Percentiles rank a stretch among this genome's conserved stretches.
These are phyloP conservation scores for Aspergillus ellipticus DNA, from an alignment of 495 filamentous ascomycete species.

Conservation along the genomic window DNA sequence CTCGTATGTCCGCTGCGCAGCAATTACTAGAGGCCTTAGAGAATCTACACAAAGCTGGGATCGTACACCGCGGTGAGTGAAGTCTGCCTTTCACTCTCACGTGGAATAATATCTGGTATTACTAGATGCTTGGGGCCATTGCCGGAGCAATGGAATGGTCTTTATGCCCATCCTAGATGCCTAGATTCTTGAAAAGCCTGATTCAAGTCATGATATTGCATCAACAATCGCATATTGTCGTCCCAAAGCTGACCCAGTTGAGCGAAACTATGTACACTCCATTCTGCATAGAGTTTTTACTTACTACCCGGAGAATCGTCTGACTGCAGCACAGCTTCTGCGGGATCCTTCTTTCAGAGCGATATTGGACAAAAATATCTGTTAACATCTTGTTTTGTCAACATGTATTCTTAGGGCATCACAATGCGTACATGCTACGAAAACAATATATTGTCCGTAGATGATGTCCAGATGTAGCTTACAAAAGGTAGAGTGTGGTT, in stretches of 20 bases:
- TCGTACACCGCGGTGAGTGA: conserved; percentile 26
- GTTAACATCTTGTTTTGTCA: too few species aligned
- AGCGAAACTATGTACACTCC: conserved; percentile 21
- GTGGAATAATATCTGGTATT: conserved; percentile 10
- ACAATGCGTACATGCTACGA: too few species aligned
- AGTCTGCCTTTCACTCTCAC: too few species aligned
- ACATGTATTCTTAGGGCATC: too few species aligned
- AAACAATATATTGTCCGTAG: too few species aligned
- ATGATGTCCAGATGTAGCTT: too few species aligned
- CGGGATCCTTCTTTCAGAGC: conserved; percentile 23
- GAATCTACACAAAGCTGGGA: conserved; percentile 23
- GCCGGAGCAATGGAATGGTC: conserved; percentile 18
- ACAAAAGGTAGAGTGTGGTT: too few species aligned
- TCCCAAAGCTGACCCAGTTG: conserved; percentile 17
- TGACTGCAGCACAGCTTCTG: conserved; percentile 24
- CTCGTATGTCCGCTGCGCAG: conserved; percentile 29
- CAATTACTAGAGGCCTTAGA: conserved; percentile 28
- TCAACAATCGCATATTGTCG: conserved; percentile 15
- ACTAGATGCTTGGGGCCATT: conserved; percentile 16
- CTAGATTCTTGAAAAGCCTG: conserved; percentile 16
- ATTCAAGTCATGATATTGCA: conserved; percentile 11
- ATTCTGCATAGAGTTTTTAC: conserved; percentile 22
- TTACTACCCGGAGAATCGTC: conserved; percentile 19
- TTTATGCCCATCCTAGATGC: conserved; percentile 6
- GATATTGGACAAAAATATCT: conserved; percentile 21